Conservation (phyloP, 163 green algal genomes). For the Volvox carteri region DNA sequence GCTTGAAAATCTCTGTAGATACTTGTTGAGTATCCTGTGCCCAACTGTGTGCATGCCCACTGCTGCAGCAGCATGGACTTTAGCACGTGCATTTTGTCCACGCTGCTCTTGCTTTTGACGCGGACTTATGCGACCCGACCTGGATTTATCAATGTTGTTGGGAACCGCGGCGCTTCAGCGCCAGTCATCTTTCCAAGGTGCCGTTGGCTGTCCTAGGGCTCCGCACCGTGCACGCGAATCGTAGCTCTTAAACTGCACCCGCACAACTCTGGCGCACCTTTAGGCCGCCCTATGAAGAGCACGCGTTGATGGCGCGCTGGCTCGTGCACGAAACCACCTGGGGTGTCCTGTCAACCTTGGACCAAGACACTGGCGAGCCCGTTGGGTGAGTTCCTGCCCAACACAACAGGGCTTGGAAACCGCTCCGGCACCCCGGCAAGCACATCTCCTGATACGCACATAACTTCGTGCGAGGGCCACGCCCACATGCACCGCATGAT, state of each 20-base stretch:
- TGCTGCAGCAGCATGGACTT: too few relatives aligned
- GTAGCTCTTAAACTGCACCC: too few relatives aligned
- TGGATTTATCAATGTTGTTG: background rate
- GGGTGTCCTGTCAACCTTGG: slow-evolving; percentile 67
- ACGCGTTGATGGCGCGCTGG: slow-evolving; percentile 72
- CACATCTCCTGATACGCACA: too few relatives aligned
- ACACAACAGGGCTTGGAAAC: too few relatives aligned
- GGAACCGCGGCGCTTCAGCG: background rate
- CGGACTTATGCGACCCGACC: background rate
- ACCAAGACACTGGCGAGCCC: background rate
- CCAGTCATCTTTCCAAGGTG: slow-evolving; percentile 2
- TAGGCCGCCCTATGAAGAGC: slow-evolving; percentile 62
- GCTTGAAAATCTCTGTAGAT: too few relatives aligned
- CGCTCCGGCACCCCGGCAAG: too few relatives aligned
- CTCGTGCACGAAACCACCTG: slow-evolving; percentile 71
- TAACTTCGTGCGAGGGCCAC: too few relatives aligned
- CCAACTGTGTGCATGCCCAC: too few relatives aligned
- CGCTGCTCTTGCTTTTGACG: background rate
- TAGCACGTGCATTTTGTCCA: background rate
- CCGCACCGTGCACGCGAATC: background rate
- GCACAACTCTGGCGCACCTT: background rate
- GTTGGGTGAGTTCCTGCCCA: slow-evolving; percentile 22
- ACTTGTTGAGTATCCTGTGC: too few relatives aligned
- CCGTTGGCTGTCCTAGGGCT: background rate
- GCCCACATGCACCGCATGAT: too few relatives aligned